A percentile compares a stretch with the other conserved stretches of the same genome.
These are phyloP conservation scores for Suillus paluster DNA, from an alignment of 768 basidiomycete genomes.

Conservation along the genomic window DNA sequence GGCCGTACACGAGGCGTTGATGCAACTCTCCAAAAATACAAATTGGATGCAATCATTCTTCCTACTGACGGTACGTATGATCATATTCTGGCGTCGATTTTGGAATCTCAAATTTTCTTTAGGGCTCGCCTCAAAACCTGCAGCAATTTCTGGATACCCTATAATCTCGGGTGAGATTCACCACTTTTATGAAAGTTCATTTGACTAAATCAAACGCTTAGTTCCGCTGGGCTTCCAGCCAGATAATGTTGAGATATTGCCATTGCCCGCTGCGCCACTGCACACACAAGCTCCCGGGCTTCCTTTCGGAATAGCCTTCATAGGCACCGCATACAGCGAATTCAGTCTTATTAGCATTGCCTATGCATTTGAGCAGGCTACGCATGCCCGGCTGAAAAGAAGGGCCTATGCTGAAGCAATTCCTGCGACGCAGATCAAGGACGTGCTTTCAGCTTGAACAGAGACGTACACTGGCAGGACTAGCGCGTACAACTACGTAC, in stretches of 20 bases:
- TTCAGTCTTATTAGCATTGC: slow-evolving; percentile 59
- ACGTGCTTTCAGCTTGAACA: slow-evolving; percentile 32
- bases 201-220: slow-evolving; percentile 11
- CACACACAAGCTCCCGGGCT: slow-evolving; percentile 44
- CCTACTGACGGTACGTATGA: slow-evolving; percentile 42
- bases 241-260: slow-evolving; percentile 44
- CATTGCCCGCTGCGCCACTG: slow-evolving; percentile 47
- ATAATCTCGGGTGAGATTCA: slow-evolving; percentile 58
- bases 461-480: not conserved
- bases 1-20: slow-evolving; percentile 61
- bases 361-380: slow-evolving; percentile 70
- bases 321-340: slow-evolving; percentile 66
- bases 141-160: slow-evolving; percentile 68
- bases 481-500: too few species aligned
- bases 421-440: slow-evolving; percentile 54
- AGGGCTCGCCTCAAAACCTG: slow-evolving; percentile 35
- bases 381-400: slow-evolving; percentile 52
- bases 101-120: not conserved
- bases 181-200: not conserved
- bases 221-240: slow-evolving; percentile 68
- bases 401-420: slow-evolving; percentile 56
- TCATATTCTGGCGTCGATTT: not conserved
- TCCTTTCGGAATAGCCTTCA: slow-evolving; percentile 65
- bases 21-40: slow-evolving; percentile 47
- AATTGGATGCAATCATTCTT: slow-evolving; percentile 57